Conservation (phyloP, 768 basidiomycete species). For the Boletus bicolor region DNA sequence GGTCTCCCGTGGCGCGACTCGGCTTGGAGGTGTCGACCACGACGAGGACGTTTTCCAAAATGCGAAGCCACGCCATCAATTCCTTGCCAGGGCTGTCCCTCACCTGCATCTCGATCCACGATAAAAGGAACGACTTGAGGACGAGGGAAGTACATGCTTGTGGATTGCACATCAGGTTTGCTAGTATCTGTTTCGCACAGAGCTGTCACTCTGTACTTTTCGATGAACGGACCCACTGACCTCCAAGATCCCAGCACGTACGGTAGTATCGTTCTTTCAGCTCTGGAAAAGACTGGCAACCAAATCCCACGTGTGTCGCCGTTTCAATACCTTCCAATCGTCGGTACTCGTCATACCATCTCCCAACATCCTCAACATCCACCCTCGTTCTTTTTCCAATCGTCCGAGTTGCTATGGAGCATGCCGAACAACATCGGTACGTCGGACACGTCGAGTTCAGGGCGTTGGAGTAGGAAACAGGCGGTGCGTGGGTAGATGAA, state of each 20-base stretch:
- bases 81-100: conserved; percentile 30
- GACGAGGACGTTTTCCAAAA: conserved; percentile 61
- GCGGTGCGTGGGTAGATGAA: conserved; percentile 86
- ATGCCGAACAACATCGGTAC: conserved; percentile 90
- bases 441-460: conserved; percentile 73
- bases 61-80: conserved; percentile 58
- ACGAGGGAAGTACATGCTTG: conserved; percentile 71
- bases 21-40: conserved; percentile 49
- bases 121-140: conserved; percentile 64
- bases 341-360: conserved; percentile 73
- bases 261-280: conserved; percentile 45
- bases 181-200: conserved; percentile 51
- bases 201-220: not conserved
- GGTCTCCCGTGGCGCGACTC: conserved; percentile 50
- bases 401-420: conserved; percentile 75
- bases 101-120: conserved; percentile 83
- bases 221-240: conserved; percentile 35
- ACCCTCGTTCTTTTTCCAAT: conserved; percentile 87
- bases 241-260: conserved; percentile 65
- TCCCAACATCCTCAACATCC: conserved; percentile 81
- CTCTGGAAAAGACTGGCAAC: conserved; percentile 80
- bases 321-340: conserved; percentile 80
- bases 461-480: conserved; percentile 86
- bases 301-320: conserved; percentile 87
- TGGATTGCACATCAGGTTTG: conserved; percentile 65